Evolutionary conservation across 1,139 yeast species (phyloP).

Genomic region (Torulaspora globosa): DNA sequence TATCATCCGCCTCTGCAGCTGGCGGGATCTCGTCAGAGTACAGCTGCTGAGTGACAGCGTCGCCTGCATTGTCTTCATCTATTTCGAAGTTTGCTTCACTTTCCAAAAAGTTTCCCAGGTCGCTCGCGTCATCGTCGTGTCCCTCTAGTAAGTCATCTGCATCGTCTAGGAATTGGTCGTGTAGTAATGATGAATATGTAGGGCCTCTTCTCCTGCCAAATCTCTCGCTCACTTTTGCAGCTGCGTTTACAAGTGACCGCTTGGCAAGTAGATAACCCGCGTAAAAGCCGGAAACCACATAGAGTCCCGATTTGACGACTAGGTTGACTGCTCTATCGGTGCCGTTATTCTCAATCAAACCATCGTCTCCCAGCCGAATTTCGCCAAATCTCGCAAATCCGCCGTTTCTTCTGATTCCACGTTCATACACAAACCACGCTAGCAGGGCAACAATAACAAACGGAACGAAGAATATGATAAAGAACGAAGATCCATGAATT

Average conservation of each 20-base stretch:
- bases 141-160: conserved; percentile 38
- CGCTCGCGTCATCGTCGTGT: conserved; percentile 38
- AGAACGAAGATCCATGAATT: conserved; percentile 37
- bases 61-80: conserved; percentile 22
- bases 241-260: conserved; percentile 14
- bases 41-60: background rate
- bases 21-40: conserved; percentile 5
- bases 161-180: conserved; percentile 36
- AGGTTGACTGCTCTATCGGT: conserved; percentile 60
- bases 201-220: conserved; percentile 31
- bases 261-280: conserved; percentile 21
- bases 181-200: conserved; percentile 33
- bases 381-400: conserved; percentile 81
- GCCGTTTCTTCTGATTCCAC: conserved; percentile 75
- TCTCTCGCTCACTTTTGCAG: conserved; percentile 19
- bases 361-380: conserved; percentile 74
- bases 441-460: conserved; percentile 52
- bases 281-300: conserved; percentile 39
- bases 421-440: conserved; percentile 72
- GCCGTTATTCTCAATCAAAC: conserved; percentile 61
- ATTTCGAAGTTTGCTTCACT: conserved; percentile 35
- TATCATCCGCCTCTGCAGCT: background rate
- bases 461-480: conserved; percentile 43
- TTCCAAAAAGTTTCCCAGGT: conserved; percentile 32
- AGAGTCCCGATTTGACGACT: conserved; percentile 58